Conservation (phyloP, 2,329 filamentous ascomycete species). For the Colletotrichum euphorbiae region DNA sequence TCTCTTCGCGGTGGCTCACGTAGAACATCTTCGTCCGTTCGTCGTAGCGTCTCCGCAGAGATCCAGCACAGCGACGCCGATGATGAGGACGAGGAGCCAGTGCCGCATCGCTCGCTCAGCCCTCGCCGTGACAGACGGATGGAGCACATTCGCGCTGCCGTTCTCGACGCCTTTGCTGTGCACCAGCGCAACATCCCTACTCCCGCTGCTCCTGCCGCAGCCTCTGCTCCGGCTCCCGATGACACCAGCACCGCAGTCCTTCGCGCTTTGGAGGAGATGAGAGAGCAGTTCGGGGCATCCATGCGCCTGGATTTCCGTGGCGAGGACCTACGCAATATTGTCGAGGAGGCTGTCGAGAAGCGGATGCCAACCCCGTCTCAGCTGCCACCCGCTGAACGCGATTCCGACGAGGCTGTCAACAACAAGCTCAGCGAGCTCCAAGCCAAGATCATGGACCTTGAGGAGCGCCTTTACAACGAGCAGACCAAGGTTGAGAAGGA, state of each 20-base stretch:
- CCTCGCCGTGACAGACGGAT: conserved; percentile 81
- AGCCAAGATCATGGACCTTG: conserved; percentile 68
- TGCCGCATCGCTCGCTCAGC: conserved; percentile 76
- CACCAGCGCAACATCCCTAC: conserved; percentile 60
- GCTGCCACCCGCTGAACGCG: conserved; percentile 6
- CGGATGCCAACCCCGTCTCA: conserved; percentile 63
- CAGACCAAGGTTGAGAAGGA: conserved; percentile 63
- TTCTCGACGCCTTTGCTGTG: conserved; percentile 77
- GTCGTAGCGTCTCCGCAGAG: conserved; percentile 77
- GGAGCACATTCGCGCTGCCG: conserved; percentile 81
- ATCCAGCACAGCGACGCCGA: conserved; percentile 88
- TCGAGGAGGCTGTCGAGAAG: conserved; percentile 72
- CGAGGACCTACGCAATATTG: conserved; percentile 69
- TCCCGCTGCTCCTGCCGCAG: conserved; percentile 44
- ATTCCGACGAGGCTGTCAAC: conserved; percentile 60
- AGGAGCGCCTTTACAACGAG: conserved; percentile 64
- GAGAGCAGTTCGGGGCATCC: conserved; percentile 62
- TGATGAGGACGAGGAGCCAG: conserved; percentile 85
- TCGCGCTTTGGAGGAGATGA: conserved; percentile 75
- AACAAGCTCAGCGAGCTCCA: conserved; percentile 70
- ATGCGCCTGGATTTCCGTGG: conserved; percentile 58
- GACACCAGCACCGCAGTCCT: conserved; percentile 62
- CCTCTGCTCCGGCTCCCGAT: conserved; percentile 44
- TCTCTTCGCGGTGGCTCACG: conserved; percentile 70
- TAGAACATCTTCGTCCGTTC: conserved; percentile 63